These are phyloP conservation scores for Canariomyces notabilis DNA, from an alignment of 2,329 filamentous ascomycete species.

Conservation along the genomic window DNA sequence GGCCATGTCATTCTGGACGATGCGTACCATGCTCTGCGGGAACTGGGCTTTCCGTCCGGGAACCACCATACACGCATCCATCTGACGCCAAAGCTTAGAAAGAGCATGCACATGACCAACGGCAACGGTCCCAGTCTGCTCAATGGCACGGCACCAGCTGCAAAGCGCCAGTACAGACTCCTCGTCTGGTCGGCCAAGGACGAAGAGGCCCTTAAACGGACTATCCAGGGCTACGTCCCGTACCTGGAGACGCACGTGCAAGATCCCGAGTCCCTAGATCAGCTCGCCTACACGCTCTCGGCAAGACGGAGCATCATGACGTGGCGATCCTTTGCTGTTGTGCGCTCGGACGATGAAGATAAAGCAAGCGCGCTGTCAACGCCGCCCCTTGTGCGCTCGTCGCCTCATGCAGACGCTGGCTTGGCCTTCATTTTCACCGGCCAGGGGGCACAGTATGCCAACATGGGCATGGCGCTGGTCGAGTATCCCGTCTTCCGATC, in stretches of 20 bases:
- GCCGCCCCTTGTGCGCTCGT: too few species aligned
- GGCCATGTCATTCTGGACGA: background rate
- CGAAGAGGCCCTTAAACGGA: background rate
- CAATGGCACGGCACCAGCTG: too few species aligned
- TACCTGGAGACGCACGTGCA: background rate
- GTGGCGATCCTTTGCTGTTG: background rate
- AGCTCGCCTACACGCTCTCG: background rate
- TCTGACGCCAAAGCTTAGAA: background rate
- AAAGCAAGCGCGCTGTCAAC: background rate
- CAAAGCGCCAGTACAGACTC: too few species aligned
- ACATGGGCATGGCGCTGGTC: conserved; percentile 7
- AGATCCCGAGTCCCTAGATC: background rate
- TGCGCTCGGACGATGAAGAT: background rate
- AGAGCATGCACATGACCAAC: too few species aligned
- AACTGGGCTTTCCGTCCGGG: background rate
- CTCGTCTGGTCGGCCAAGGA: background rate
- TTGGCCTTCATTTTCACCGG: conserved; percentile 7
- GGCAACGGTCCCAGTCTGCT: too few species aligned
- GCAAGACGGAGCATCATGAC: background rate
- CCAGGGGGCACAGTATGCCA: conserved; percentile 9
- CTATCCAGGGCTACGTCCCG: background rate
- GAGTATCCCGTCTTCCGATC: conserved; percentile 2
- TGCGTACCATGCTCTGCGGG: background rate
- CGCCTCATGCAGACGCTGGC: background rate
- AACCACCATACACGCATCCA: background rate